A percentile compares a stretch with the other conserved stretches of the same genome.
phyloP scores from a whole-genome alignment of 345 rosid species.

The Eucalyptus marginata region DNA sequence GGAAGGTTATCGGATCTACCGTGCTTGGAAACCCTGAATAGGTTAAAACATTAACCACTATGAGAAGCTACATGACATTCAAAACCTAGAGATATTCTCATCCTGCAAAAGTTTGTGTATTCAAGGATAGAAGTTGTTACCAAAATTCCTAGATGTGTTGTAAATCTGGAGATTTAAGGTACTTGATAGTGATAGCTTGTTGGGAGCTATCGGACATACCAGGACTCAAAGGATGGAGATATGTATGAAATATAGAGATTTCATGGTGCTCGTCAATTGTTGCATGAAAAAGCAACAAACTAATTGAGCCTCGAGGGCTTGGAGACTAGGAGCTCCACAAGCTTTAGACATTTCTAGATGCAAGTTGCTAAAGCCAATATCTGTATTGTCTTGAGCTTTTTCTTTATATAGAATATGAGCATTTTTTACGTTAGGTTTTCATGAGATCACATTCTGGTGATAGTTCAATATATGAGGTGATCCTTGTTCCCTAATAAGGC shows the following conservation, averaged over 20 bases:
- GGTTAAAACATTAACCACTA: not conserved
- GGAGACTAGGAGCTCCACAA: not conserved
- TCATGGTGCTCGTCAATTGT: not conserved
- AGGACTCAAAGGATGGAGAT: not conserved
- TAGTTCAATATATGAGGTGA: not conserved
- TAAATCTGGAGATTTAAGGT: not conserved
- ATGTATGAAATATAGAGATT: not conserved
- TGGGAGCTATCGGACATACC: not conserved
- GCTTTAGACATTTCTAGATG: not conserved
- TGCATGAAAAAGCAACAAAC: not conserved
- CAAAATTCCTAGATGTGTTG: not conserved
- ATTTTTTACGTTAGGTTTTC: not conserved
- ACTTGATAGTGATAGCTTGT: not conserved
- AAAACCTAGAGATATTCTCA: not conserved
- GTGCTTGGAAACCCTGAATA: not conserved
- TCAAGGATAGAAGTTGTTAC: not conserved
- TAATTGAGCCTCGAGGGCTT: not conserved
- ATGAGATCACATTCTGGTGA: not conserved
- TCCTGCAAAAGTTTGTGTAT: not conserved
- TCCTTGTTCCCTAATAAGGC: not conserved
- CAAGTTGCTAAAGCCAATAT: not conserved
- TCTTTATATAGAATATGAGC: not conserved
- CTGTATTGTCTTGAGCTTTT: not conserved
- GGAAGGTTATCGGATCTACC: not conserved
- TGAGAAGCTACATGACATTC: not conserved